These are phyloP conservation scores for Amauroascus niger DNA, from an alignment of 2,329 filamentous ascomycete genomes.

Conservation along the genomic window DNA sequence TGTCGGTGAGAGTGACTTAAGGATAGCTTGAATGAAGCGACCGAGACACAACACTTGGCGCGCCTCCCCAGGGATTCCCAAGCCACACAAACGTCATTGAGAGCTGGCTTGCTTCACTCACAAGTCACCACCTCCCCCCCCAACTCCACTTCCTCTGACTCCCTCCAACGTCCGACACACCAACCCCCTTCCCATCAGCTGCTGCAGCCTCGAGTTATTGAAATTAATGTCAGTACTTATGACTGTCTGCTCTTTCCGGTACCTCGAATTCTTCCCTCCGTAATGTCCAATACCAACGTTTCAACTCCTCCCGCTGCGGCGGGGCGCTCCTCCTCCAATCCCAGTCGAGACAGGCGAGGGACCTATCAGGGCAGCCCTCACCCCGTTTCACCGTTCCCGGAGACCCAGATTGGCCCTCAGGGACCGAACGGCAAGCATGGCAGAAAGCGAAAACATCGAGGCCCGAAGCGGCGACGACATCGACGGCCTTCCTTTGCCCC, in stretches of 20 bases:
- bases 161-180: too few species aligned
- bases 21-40: too few species aligned
- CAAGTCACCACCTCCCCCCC: neutral
- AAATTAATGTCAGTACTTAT: conserved; percentile 11
- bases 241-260: neutral
- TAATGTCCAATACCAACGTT: conserved; percentile 9
- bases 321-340: conserved; percentile 1
- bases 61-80: neutral
- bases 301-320: neutral
- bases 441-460: conserved; percentile 66
- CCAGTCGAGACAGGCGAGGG: neutral
- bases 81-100: conserved; percentile 9
- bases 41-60: too few species aligned
- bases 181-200: too few species aligned
- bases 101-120: neutral
- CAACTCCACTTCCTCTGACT: too few species aligned
- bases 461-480: conserved; percentile 65
- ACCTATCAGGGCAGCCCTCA: neutral
- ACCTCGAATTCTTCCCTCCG: conserved; percentile 8
- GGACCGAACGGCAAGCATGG: neutral
- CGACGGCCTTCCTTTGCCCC: conserved; percentile 73
- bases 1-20: too few species aligned
- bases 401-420: conserved; percentile 10
- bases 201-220: too few species aligned
- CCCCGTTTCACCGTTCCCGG: conserved; percentile 3